Conservation (phyloP, 805 yeast species). For the Candida coleopterorum region DNA sequence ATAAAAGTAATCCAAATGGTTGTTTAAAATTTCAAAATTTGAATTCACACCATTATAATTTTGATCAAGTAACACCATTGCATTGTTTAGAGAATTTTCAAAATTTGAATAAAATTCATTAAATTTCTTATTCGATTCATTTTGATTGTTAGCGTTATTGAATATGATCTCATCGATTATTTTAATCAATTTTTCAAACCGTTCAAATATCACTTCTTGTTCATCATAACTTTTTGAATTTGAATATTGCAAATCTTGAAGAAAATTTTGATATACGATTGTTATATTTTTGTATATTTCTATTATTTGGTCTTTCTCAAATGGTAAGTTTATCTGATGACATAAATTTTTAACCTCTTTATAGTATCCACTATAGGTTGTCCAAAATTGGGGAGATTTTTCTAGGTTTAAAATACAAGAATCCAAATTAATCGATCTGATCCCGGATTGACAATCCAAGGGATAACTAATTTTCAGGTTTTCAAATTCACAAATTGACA, state of each 20-base stretch:
- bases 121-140: constrained; percentile 2
- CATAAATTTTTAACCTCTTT: constrained; percentile 51
- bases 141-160: neutral
- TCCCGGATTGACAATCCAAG: constrained; percentile 15
- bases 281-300: constrained; percentile 46
- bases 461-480: constrained; percentile 39
- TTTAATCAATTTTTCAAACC: constrained; percentile 12
- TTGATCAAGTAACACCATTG: constrained; percentile 4
- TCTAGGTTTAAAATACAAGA: constrained; percentile 41
- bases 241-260: constrained; percentile 8
- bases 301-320: constrained; percentile 47
- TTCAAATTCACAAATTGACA: constrained; percentile 53
- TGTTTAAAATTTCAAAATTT: constrained; percentile 5
- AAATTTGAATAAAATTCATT: constrained; percentile 7
- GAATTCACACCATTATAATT: constrained; percentile 7
- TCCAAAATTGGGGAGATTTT: constrained; percentile 60
- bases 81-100: constrained; percentile 3
- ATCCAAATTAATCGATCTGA: constrained; percentile 14
- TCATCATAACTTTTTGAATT: neutral
- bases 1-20: constrained; percentile 6
- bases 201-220: constrained; percentile 6
- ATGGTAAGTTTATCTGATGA: constrained; percentile 46
- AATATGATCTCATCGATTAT: constrained; percentile 5
- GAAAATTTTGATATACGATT: constrained; percentile 11
- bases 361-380: constrained; percentile 64